Percentiles rank a stretch among this genome's conserved stretches.
These are phyloP conservation scores for Keithomyces neogunnii DNA, from an alignment of 2,329 filamentous ascomycete genomes.

Conservation along the genomic window DNA sequence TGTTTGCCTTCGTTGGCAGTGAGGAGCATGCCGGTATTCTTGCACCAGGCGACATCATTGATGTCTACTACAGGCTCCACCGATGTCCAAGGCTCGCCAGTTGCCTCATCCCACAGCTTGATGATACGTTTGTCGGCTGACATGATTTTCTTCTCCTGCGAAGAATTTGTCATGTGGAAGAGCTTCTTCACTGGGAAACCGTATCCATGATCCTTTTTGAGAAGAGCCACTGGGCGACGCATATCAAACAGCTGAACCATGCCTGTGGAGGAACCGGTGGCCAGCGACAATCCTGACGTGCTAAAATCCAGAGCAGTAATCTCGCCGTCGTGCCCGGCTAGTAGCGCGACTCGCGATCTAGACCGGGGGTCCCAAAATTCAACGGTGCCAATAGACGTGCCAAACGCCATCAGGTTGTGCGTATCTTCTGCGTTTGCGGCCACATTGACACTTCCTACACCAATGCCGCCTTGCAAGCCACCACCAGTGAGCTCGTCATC, in stretches of 20 bases:
- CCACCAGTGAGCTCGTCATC: conserved; percentile 66
- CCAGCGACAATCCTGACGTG: conserved; percentile 73
- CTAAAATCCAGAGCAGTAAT: conserved; percentile 86
- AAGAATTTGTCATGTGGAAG: conserved; percentile 60
- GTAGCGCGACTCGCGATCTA: conserved; percentile 68
- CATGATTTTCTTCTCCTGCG: conserved; percentile 77
- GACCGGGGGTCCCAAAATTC: conserved; percentile 94
- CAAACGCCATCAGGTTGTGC: conserved; percentile 87
- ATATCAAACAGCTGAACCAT: conserved; percentile 88
- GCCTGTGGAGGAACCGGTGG: conserved; percentile 79
- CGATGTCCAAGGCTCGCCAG: conserved; percentile 86
- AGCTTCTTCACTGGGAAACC: conserved; percentile 87
- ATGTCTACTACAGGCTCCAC: conserved; percentile 93
- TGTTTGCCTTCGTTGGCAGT: conserved; percentile 96
- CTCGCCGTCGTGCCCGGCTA: conserved; percentile 61
- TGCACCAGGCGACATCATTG: conserved; percentile 89
- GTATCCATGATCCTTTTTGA: conserved; percentile 94
- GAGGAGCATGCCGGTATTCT: conserved; percentile 86
- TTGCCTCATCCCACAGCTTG: conserved; percentile 85
- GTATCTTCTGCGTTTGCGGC: conserved; percentile 80
- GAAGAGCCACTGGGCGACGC: conserved; percentile 72
- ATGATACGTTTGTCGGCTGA: conserved; percentile 93
- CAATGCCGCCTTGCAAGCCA: conserved; percentile 78
- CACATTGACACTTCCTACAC: conserved; percentile 78
- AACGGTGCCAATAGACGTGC: conserved; percentile 88